These are phyloP conservation scores for Penicillium polonicum DNA, from an alignment of 2,329 filamentous ascomycete genomes.

Conservation along the genomic window DNA sequence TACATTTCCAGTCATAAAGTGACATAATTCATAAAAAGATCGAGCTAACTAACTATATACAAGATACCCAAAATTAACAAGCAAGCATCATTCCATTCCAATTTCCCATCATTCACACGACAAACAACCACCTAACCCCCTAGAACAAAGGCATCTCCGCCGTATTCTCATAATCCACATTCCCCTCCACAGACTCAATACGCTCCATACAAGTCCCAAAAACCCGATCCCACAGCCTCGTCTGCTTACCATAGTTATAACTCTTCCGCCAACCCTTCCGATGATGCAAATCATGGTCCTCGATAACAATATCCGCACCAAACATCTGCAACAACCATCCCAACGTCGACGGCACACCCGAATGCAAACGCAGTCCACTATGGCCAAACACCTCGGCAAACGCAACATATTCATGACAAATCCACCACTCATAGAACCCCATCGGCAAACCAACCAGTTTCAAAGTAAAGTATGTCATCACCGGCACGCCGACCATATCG, in stretches of 20 bases:
- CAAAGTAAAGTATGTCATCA: slow-evolving; percentile 41
- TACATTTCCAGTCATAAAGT: not conserved
- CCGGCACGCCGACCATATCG: slow-evolving; percentile 44
- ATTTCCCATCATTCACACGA: not conserved
- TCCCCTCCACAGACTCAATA: slow-evolving; percentile 37
- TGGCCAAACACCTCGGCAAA: slow-evolving; percentile 34
- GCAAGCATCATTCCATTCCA: not conserved
- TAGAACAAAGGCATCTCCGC: slow-evolving; percentile 34
- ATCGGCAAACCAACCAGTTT: slow-evolving; percentile 42
- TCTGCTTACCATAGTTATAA: slow-evolving; percentile 39
- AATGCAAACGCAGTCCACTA: slow-evolving; percentile 33
- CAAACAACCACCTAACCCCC: not conserved
- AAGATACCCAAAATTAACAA: not conserved
- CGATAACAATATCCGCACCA: slow-evolving; percentile 43
- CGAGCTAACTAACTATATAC: not conserved
- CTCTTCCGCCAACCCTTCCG: slow-evolving; percentile 43
- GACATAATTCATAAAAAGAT: not conserved
- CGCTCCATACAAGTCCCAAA: slow-evolving; percentile 40
- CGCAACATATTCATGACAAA: slow-evolving; percentile 47
- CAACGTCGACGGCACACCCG: slow-evolving; percentile 37
- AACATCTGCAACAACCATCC: slow-evolving; percentile 38
- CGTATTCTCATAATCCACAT: slow-evolving; percentile 36
- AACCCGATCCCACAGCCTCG: slow-evolving; percentile 37
- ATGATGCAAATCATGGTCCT: slow-evolving; percentile 46
- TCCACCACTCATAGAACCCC: slow-evolving; percentile 51